Base-by-base conservation (phyloP, 1,284 basidiomycete species). In the Tausonia pullulans region DNA sequence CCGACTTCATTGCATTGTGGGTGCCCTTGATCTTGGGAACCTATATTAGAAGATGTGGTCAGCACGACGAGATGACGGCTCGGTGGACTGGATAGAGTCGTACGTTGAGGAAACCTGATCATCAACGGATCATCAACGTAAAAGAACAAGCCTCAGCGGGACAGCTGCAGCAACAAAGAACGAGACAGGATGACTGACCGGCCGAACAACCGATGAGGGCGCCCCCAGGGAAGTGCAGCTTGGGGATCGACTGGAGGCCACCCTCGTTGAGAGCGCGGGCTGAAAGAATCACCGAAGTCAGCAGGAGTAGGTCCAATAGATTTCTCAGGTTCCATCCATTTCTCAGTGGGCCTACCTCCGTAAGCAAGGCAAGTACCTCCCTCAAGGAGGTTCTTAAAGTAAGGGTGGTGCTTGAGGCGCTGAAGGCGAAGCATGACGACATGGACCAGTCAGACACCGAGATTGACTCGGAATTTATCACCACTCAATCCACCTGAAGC, bases 1-100 rank as follows among this genome's bases (percentile, higher is more conserved):
- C 95, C 55, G 87, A 90, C 80, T 98, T 96, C 95, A 98, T 98
- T n/a, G 95, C 94, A 68, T 95, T 98, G 76, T 98, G 96, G 0
- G 94, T 96, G n/a, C 95, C 95, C 76, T 98, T 98, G 78, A 98
- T 98, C 79, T 75, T 67, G 5, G 56, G 59, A 43, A 61, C 63
- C 63, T 64, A 53, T 5, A 16, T 7, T 11, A 39, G 49, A 41
- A 43, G 27, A 40, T 40, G 50, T 27, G 27, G 27, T 27, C 27
- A n/a, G 11, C 49, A 51, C n/a, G 49, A n/a, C n/a, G 49, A 51
- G 49, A 11, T n/a, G 49, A n/a, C 49, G 11, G 11, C n/a, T 51
- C 49, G 49, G 16, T 11, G 49, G 49, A 6, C 40, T 27, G 27
- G 27, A 27, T 27, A 27, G 27, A 27, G 27, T 27, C 27, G 27